phyloP scores from a whole-genome alignment of 2,329 filamentous ascomycete species.

The Neofusicoccum parvum region DNA sequence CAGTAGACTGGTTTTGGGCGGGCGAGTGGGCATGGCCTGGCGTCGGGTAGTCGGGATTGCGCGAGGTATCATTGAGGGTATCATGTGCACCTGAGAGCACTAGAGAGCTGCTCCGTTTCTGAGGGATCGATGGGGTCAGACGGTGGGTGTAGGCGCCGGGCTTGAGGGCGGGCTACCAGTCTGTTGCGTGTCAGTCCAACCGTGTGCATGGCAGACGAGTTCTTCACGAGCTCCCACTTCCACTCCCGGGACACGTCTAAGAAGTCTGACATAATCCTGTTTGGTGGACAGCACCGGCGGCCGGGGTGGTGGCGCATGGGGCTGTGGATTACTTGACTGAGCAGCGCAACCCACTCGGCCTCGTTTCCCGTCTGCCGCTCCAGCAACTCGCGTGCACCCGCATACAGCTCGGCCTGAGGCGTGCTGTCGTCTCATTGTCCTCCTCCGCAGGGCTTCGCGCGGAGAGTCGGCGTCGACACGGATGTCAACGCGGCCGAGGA shows the following conservation, averaged over 20 bases:
- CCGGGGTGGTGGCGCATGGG: not conserved
- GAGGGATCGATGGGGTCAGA: not conserved
- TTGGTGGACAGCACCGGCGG: not conserved
- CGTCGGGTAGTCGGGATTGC: not conserved
- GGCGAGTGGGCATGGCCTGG: not conserved
- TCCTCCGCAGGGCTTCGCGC: not conserved
- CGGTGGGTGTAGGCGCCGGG: not conserved
- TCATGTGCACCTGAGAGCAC: not conserved
- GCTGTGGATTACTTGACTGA: not conserved
- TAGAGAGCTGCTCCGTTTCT: not conserved
- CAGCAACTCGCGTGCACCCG: not conserved
- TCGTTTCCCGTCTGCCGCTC: not conserved
- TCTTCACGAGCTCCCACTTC: no score
- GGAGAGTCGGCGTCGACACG: not conserved
- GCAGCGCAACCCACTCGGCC: not conserved
- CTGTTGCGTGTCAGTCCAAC: not conserved
- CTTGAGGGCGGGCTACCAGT: not conserved
- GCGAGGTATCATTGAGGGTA: not conserved
- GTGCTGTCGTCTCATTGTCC: not conserved
- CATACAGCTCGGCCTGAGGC: no score
- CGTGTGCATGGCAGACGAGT: no score
- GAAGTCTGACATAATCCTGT: not conserved
- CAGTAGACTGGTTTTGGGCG: not conserved
- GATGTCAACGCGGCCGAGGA: not conserved
- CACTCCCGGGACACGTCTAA: no score